phyloP scores from a whole-genome alignment of 148 eudicot species.

The Simmondsia chinensis region DNA sequence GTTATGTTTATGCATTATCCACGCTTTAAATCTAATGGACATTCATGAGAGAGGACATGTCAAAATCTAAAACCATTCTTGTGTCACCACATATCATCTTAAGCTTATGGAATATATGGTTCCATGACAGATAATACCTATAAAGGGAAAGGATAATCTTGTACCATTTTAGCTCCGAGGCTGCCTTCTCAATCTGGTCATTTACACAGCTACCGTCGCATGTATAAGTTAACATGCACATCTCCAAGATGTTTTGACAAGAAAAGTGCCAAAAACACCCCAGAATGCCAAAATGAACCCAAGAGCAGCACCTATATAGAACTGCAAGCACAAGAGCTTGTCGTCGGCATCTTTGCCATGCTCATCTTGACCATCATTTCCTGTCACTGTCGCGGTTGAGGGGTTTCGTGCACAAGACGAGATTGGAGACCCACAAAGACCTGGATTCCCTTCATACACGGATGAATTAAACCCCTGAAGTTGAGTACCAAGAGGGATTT shows the following conservation, averaged over 20 bases:
- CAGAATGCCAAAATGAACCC: not conserved
- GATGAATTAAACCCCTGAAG: constrained; percentile 18
- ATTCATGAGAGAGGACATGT: too few species aligned
- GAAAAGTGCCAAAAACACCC: not conserved
- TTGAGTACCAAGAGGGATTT: constrained; percentile 37
- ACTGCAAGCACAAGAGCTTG: not conserved
- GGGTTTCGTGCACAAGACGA: constrained; percentile 6
- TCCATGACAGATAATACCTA: too few species aligned
- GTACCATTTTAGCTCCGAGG: too few species aligned
- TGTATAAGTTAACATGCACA: too few species aligned
- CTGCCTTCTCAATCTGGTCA: too few species aligned
- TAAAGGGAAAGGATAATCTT: too few species aligned
- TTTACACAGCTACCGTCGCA: too few species aligned
- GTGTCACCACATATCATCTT: too few species aligned
- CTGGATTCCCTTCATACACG: constrained; percentile 27
- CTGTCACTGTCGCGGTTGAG: constrained; percentile 4
- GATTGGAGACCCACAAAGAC: constrained; percentile 42
- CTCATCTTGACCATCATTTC: not conserved
- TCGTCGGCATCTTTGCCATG: not conserved
- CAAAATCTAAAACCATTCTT: too few species aligned
- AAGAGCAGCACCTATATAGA: not conserved
- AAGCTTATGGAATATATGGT: too few species aligned
- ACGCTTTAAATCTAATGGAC: too few species aligned
- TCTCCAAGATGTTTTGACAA: not conserved
- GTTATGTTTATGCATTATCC: too few species aligned